phyloP scores from a whole-genome alignment of 2,329 filamentous ascomycete species.

The Aspergillus sp. region DNA sequence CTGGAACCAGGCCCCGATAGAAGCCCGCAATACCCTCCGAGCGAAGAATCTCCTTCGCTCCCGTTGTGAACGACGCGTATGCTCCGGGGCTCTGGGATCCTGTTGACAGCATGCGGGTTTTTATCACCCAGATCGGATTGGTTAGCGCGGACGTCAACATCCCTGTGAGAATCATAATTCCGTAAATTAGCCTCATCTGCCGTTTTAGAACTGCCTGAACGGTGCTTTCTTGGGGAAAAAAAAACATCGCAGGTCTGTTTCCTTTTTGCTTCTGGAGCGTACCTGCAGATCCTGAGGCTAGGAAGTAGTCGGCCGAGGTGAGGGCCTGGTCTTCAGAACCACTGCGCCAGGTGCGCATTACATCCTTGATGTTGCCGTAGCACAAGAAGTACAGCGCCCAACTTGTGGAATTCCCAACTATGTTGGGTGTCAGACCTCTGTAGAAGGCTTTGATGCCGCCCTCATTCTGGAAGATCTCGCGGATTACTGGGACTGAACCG shows the following conservation, averaged over 20 bases:
- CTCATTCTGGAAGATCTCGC: conserved; percentile 56
- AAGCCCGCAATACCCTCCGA: conserved; percentile 78
- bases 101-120: conserved; percentile 93
- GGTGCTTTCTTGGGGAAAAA: background rate
- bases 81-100: conserved; percentile 73
- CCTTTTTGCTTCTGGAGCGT: conserved; percentile 18
- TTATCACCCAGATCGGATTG: conserved; percentile 97
- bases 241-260: background rate
- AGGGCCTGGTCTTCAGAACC: conserved; percentile 44
- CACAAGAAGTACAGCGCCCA: conserved; percentile 93
- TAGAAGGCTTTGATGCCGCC: conserved; percentile 72
- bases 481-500: conserved; percentile 55
- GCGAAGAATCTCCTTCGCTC: conserved; percentile 65
- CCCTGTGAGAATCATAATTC: conserved; percentile 47
- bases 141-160: conserved; percentile 77
- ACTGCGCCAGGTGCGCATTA: conserved; percentile 46
- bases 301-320: conserved; percentile 72
- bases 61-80: conserved; percentile 75
- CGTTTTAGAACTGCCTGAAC: background rate
- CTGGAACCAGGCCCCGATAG: conserved; percentile 82
- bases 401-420: conserved; percentile 84
- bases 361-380: conserved; percentile 62
- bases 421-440: conserved; percentile 84
- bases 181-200: background rate
- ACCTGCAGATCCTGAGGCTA: conserved; percentile 67